A percentile compares a stretch with the other conserved stretches of the same genome.
phyloP scores from a whole-genome alignment of 805 yeast genomes.

The Saccharomycopsis oosterbeekiorum region DNA sequence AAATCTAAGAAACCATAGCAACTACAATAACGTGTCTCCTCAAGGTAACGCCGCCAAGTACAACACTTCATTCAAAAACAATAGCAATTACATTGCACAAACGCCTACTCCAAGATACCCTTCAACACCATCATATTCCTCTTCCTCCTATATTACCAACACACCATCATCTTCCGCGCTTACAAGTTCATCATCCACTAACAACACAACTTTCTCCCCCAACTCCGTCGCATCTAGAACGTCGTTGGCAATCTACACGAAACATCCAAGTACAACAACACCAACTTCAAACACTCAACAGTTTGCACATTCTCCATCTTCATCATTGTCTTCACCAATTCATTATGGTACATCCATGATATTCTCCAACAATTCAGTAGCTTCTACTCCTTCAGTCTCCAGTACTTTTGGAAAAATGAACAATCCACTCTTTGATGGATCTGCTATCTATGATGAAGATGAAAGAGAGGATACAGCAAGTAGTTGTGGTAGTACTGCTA shows the following conservation, averaged over 20 bases:
- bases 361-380: neutral
- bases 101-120: neutral
- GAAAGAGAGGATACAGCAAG: neutral
- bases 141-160: neutral
- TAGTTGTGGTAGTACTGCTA: neutral
- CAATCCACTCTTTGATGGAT: neutral
- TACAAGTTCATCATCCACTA: conserved; percentile 4
- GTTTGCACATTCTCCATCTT: neutral
- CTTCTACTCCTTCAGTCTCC: neutral
- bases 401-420: neutral
- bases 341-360: neutral
- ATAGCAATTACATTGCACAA: neutral
- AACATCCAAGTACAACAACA: neutral
- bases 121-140: neutral
- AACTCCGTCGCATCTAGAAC: neutral
- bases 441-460: conserved; percentile 6
- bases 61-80: neutral
- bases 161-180: neutral
- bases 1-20: conserved; percentile 21
- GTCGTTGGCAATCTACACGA: neutral
- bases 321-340: neutral
- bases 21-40: conserved; percentile 9
- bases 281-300: neutral
- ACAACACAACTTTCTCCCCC: conserved; percentile 14
- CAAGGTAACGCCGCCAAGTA: neutral